Percentiles rank a stretch among this genome's conserved stretches.
Conservation (phyloP, 2,329 filamentous ascomycete species). For the Scedosporium apiospermum region DNA sequence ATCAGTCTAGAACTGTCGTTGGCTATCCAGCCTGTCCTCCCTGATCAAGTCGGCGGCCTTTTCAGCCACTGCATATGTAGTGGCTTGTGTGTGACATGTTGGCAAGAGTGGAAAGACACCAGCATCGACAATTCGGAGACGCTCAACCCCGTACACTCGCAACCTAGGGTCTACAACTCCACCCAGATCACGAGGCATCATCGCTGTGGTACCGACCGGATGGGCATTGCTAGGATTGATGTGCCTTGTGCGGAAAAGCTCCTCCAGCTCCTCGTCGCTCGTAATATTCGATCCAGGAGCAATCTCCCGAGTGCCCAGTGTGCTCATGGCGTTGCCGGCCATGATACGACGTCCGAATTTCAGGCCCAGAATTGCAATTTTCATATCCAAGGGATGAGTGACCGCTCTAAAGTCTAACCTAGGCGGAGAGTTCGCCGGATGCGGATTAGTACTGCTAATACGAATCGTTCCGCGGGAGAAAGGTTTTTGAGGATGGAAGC, state of each 20-base stretch:
- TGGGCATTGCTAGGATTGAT: constrained; percentile 9
- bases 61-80: constrained; percentile 21
- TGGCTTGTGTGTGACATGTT: constrained; percentile 20
- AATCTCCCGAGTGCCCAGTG: constrained; percentile 24
- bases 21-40: constrained; percentile 8
- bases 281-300: constrained; percentile 17
- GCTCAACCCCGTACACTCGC: constrained; percentile 22
- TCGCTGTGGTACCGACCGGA: constrained; percentile 20
- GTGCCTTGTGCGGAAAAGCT: constrained; percentile 11
- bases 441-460: constrained; percentile 18
- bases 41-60: constrained; percentile 21
- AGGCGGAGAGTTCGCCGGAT: constrained; percentile 39
- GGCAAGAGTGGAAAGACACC: constrained; percentile 24
- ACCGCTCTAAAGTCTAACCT: constrained; percentile 31
- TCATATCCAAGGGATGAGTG: constrained; percentile 24
- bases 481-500: not conserved
- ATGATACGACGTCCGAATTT: constrained; percentile 18
- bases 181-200: constrained; percentile 21
- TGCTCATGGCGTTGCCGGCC: constrained; percentile 14
- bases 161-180: constrained; percentile 24
- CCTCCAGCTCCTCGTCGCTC: constrained; percentile 14
- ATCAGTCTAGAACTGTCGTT: too few relatives aligned
- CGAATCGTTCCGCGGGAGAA: not conserved
- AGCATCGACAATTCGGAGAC: constrained; percentile 25
- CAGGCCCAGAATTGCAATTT: constrained; percentile 20